Percentiles rank a stretch among this genome's conserved stretches.
These are phyloP conservation scores for Orbilia blumenaviensis DNA, from an alignment of 2,329 filamentous ascomycete genomes.

Conservation along the genomic window DNA sequence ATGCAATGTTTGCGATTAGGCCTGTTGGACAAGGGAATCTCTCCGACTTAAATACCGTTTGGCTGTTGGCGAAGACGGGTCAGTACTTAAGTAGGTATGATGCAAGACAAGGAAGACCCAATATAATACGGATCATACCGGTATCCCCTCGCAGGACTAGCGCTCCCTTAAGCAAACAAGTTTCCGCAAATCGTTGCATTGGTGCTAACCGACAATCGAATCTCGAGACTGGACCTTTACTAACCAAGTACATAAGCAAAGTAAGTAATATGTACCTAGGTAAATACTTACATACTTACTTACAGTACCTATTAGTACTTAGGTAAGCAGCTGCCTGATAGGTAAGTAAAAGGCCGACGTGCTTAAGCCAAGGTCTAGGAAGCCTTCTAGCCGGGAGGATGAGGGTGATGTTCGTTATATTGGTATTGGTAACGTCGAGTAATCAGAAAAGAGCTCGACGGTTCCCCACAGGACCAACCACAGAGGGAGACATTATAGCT, in stretches of 20 bases:
- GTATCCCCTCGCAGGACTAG: conserved; percentile 7
- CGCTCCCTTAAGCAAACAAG: neutral
- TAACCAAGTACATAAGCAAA: no score
- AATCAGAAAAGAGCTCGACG: conserved; percentile 11
- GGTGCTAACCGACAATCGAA: no score
- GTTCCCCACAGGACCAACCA: neutral
- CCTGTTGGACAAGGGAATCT: conserved; percentile 6
- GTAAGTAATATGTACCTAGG: no score
- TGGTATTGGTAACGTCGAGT: neutral
- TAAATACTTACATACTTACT: no score
- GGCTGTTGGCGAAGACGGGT: neutral
- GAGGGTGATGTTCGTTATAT: neutral
- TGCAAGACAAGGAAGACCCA: neutral
- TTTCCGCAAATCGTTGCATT: neutral
- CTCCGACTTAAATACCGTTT: conserved; percentile 9
- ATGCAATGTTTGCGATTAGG: conserved; percentile 6
- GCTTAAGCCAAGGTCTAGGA: no score
- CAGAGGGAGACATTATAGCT: neutral
- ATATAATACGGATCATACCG: neutral
- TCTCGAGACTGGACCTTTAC: no score
- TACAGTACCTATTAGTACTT: no score
- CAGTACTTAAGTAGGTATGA: no score
- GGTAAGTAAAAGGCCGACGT: no score
- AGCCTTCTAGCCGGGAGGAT: neutral
- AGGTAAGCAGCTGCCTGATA: no score